Evolutionary conservation across 2,329 filamentous ascomycete genomes (phyloP).

Genomic region (Colletotrichum paranaense): DNA sequence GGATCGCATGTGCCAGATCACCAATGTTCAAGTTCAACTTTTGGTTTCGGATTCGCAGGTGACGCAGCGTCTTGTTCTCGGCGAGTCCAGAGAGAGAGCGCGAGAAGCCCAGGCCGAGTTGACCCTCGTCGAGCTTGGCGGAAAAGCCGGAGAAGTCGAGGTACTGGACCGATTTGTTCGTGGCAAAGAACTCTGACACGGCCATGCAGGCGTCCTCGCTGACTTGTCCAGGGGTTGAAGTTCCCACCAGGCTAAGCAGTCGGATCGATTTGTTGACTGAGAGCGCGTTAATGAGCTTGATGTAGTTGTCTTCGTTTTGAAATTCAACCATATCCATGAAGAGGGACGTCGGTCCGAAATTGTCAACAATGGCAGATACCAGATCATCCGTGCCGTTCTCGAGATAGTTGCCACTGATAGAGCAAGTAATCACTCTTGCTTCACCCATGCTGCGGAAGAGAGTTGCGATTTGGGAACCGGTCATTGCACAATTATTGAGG

Average conservation of each 20-base stretch:
- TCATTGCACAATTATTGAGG: slow-evolving; percentile 64
- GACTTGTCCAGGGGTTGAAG: slow-evolving; percentile 59
- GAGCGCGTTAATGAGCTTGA: slow-evolving; percentile 61
- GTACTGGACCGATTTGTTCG: slow-evolving; percentile 62
- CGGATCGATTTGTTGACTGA: slow-evolving; percentile 61
- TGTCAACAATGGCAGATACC: slow-evolving; percentile 58
- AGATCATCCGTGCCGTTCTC: slow-evolving; percentile 64
- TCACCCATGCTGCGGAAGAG: slow-evolving; percentile 63
- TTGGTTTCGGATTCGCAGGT: slow-evolving; percentile 67
- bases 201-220: slow-evolving; percentile 60
- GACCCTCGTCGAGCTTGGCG: slow-evolving; percentile 67
- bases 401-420: slow-evolving; percentile 63
- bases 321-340: slow-evolving; percentile 70
- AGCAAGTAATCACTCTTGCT: slow-evolving; percentile 58
- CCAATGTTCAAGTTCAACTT: slow-evolving; percentile 65
- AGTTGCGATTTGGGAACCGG: slow-evolving; percentile 59
- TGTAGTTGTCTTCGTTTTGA: slow-evolving; percentile 61
- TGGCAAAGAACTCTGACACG: slow-evolving; percentile 62
- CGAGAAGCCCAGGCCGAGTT: slow-evolving; percentile 65
- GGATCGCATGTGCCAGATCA: slow-evolving; percentile 61
- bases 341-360: slow-evolving; percentile 60
- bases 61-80: slow-evolving; percentile 56
- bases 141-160: slow-evolving; percentile 68
- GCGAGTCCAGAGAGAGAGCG: slow-evolving; percentile 60
- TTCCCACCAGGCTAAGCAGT: slow-evolving; percentile 65